These are phyloP conservation scores for Penicillium lividum DNA, from an alignment of 495 filamentous ascomycete species.

Conservation along the genomic window DNA sequence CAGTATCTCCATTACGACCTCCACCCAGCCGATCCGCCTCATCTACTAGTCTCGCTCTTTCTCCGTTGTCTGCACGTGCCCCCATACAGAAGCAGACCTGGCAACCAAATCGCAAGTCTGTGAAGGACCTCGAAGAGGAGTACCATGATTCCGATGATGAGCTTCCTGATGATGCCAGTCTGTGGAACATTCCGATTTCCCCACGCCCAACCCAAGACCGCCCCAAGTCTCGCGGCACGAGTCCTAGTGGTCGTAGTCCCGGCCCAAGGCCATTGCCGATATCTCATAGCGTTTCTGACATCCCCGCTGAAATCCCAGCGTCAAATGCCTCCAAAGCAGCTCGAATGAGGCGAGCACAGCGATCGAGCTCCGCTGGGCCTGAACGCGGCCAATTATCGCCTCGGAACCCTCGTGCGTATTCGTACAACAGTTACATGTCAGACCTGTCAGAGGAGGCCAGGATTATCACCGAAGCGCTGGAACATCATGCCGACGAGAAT, in stretches of 20 bases:
- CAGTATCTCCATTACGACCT: conserved; percentile 41
- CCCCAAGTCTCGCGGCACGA: conserved; percentile 48
- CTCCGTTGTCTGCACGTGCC: conserved; percentile 34
- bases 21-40: conserved; percentile 34
- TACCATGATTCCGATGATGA: conserved; percentile 90
- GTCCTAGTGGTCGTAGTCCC: conserved; percentile 55
- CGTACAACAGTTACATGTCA: conserved; percentile 78
- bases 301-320: conserved; percentile 12
- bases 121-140: conserved; percentile 80
- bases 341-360: conserved; percentile 31
- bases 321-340: conserved; percentile 36
- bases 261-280: conserved; percentile 44
- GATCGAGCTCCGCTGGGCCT: conserved; percentile 47
- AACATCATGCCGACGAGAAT: conserved; percentile 74
- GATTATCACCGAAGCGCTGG: conserved; percentile 83
- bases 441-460: conserved; percentile 86
- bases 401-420: conserved; percentile 68
- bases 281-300: conserved; percentile 39
- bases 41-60: conserved; percentile 39
- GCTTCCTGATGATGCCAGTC: conserved; percentile 84
- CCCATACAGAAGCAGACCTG: conserved; percentile 53
- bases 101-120: conserved; percentile 77
- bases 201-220: conserved; percentile 74
- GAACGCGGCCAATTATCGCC: conserved; percentile 49
- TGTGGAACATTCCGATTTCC: conserved; percentile 95